Base-by-base conservation (phyloP, 2,329 filamentous ascomycete species). In the Sarocladium strictum region DNA sequence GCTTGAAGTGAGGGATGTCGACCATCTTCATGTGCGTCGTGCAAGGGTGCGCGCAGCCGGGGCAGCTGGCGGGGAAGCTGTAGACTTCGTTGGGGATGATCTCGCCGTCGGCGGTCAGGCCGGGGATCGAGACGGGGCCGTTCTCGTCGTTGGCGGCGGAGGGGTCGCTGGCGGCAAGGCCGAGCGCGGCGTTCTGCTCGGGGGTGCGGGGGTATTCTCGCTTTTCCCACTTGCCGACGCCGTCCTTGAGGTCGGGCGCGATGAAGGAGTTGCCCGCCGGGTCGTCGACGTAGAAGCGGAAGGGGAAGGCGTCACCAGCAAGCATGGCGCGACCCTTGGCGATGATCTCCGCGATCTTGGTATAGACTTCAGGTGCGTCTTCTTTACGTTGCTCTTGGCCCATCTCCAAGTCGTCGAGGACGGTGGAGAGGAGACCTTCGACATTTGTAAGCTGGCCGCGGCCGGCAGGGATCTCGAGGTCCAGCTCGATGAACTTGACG, bases 21-120 rank as follows among this genome's bases (percentile, higher is more conserved):
- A 97, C 90, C 86, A 96, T 96, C 77, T 97, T 96, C 90, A 97
- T 97, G 71, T 96, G 92, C 10, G 95, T 96, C 3, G 85, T 84
- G 72, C 92, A 97, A 3, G 84, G 75, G 70, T 89, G 89, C 65
- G 86, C 85, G 76, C 94, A 99, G 58, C 90, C 93, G 0, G 94
- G 94, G 70, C 94, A 99, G 56, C 85, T 89, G 6, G 92, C 87
- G 2, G 93, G 93, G 73, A 99, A 94, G 56, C 85, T 86, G 76
- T 97, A 97, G 26, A 97, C 88, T 69, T 96, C 87, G 68, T 96
- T 88, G 59, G 95, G 90, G 49, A 94, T 79, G 63, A 97, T 94
- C n/a, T 96, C 87, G 27, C 89, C 86, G 41, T 87, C 82, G 3
- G 69, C 67, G 24, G 67, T 69, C 26, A 78, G 69, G 15, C 69